Evolutionary conservation across 2,329 filamentous ascomycete species (phyloP).

Genomic region (Xylariaceae sp.): DNA sequence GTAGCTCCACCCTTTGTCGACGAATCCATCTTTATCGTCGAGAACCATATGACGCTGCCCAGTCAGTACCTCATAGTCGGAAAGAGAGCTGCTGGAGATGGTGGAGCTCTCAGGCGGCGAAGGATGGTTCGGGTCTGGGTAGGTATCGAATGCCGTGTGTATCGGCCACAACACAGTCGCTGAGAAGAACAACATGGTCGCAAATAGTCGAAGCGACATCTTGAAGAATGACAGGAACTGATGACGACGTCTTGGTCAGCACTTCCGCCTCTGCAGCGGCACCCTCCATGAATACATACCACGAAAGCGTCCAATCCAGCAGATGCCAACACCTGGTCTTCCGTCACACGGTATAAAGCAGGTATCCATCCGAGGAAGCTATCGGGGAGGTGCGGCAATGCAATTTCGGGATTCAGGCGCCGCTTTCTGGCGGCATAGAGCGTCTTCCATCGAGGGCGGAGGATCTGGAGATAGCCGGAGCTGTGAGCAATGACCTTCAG

Average conservation of each 20-base stretch:
- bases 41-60: constrained; percentile 4
- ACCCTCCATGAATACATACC: constrained; percentile 41
- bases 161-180: constrained; percentile 78
- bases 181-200: constrained; percentile 74
- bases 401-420: constrained; percentile 52
- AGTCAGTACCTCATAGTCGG: constrained; percentile 3
- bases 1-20: constrained; percentile 42
- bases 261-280: background rate
- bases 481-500: constrained; percentile 10
- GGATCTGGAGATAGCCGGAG: constrained; percentile 46
- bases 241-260: constrained; percentile 31
- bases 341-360: constrained; percentile 73
- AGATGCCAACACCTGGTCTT: constrained; percentile 82
- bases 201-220: constrained; percentile 82
- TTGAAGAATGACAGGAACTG: constrained; percentile 88
- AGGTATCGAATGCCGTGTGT: constrained; percentile 58
- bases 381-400: constrained; percentile 74
- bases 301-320: constrained; percentile 95
- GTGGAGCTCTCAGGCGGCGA: background rate
- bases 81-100: constrained; percentile 3
- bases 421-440: constrained; percentile 87
- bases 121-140: constrained; percentile 3
- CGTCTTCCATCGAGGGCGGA: constrained; percentile 86
- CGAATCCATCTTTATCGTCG: constrained; percentile 12
- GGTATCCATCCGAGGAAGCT: constrained; percentile 92